Evolutionary conservation across 2,329 filamentous ascomycete species (phyloP), one percentile per base, ranked within the genome.

Genomic region (Epichloe sibirici): DNA sequence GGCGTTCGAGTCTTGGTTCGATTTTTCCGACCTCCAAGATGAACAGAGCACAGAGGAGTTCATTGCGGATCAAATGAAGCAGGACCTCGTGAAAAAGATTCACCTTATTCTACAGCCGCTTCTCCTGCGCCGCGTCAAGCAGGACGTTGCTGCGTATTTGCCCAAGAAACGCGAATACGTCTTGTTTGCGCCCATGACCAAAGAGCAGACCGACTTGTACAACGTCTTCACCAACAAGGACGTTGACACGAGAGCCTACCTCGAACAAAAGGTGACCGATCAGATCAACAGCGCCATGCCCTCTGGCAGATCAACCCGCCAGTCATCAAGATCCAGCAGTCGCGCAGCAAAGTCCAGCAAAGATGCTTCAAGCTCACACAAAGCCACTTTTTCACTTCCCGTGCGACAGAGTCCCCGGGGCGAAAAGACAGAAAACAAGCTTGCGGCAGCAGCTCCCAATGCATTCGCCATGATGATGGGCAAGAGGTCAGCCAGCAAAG

Each of bases 151-250:
- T 51, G 84, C 84, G 2, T 81, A 89, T 47, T 75, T 98, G n/a
- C 93, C 93, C 0, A 94, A 91, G 69, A 98, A 98, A 72, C 81
- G 93, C 31, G 93, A 98, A 66, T 98, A 98, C 59, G 87, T 98
- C 3, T 72, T 98, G 0, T 97, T 93, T 61, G 93, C 93, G 0
- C 93, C 93, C 0, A 82, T 98, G 69, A 95, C 90, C 0, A 79
- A 83, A 25, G 89, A 93, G 59, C 93, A 98, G 64, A 88, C 90
- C 2, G 91, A 96, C 53, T 70, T 98, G 0, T 98, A 98, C 63
- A 82, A 83, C 49, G 76, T 74, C 0, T 73, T 85, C 37, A 77
- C 67, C 52, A 74, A 84, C 61, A 80, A 78, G 55, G 71, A 71
- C 2, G 66, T 71, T 1, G 81, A 85, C 56, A 78, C 79, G 0